These are phyloP conservation scores for Vinca minor DNA, from an alignment of 257 asterid genomes.

Conservation along the genomic window DNA sequence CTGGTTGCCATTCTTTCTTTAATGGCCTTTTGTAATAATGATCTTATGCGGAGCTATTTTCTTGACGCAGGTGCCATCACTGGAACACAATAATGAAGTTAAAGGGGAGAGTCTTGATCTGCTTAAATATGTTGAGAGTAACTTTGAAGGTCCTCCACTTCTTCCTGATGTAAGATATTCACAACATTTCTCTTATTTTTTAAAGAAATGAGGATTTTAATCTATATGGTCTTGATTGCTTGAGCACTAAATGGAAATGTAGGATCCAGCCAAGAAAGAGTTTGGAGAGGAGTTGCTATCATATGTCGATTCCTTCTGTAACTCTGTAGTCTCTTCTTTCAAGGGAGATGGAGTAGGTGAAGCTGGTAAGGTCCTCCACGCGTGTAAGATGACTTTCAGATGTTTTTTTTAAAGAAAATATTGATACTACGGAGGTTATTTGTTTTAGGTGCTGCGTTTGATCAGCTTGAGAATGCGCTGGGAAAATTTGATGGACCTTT, in stretches of 20 bases:
- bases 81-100: constrained; percentile 72
- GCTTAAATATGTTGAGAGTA: constrained; percentile 53
- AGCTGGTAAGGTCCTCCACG: constrained; percentile 48
- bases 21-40: background rate
- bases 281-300: constrained; percentile 58
- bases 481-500: constrained; percentile 64
- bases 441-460: constrained; percentile 48
- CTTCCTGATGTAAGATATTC: constrained; percentile 56
- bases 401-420: background rate
- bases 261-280: constrained; percentile 54
- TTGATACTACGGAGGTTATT: constrained; percentile 9
- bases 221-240: constrained; percentile 8
- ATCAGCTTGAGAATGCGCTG: constrained; percentile 58
- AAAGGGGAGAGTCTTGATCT: constrained; percentile 90
- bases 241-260: constrained; percentile 9
- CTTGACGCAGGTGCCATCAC: constrained; percentile 55
- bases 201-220: background rate
- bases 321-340: constrained; percentile 41
- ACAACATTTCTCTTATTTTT: constrained; percentile 4
- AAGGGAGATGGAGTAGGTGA: constrained; percentile 40
- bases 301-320: constrained; percentile 38
- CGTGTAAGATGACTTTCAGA: background rate
- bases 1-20: background rate
- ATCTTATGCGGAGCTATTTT: background rate
- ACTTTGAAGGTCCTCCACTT: constrained; percentile 82